These are phyloP conservation scores for Gossypium herbaceum DNA, from an alignment of 345 rosid species.

Conservation along the genomic window DNA sequence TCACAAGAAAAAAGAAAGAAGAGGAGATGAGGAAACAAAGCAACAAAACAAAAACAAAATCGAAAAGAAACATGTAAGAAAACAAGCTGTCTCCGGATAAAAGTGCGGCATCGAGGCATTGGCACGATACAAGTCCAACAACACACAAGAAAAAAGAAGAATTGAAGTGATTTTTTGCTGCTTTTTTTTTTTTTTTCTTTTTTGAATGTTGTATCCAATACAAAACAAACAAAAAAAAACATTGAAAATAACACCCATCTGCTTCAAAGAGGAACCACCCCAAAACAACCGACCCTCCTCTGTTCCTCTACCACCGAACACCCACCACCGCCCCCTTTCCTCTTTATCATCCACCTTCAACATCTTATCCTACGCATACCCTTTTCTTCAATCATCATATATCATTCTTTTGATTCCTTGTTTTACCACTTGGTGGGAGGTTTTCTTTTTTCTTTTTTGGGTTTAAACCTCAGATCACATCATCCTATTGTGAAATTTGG, in stretches of 20 bases:
- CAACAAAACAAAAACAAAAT: background rate
- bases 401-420: constrained; percentile 9
- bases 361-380: constrained; percentile 27
- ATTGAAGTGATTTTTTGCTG: background rate
- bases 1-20: background rate
- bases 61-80: background rate
- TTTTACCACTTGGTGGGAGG: background rate
- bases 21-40: background rate
- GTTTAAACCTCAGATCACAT: background rate
- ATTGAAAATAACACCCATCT: constrained; percentile 22
- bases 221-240: constrained; percentile 14
- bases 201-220: background rate
- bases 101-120: constrained; percentile 2
- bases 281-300: constrained; percentile 23
- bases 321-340: constrained; percentile 23
- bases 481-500: background rate
- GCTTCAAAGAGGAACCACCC: constrained; percentile 8
- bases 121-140: background rate
- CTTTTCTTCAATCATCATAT: constrained; percentile 18
- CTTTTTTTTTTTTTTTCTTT: background rate
- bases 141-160: background rate
- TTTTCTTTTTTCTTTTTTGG: background rate
- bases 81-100: background rate
- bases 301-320: constrained; percentile 80
- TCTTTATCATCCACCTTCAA: constrained; percentile 22